These are phyloP conservation scores for Pythium aphanidermatum DNA, from an alignment of 352 stramenopile species.

Conservation along the genomic window DNA sequence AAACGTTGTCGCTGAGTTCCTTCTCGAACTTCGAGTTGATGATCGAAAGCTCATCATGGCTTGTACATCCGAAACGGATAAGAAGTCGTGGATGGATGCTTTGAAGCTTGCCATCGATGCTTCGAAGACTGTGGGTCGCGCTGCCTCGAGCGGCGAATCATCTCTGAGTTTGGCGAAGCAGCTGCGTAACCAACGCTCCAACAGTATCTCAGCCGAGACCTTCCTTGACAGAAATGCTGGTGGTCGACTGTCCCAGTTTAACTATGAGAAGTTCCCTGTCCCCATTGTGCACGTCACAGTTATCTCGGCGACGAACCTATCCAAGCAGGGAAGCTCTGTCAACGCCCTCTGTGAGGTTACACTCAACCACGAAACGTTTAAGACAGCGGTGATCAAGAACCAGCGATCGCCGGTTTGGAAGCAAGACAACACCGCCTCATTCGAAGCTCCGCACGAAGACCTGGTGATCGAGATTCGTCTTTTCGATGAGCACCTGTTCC, in stretches of 20 bases:
- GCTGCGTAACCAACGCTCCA: constrained; percentile 56
- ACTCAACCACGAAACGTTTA: constrained; percentile 74
- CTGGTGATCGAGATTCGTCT: constrained; percentile 82
- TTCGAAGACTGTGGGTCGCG: constrained; percentile 75
- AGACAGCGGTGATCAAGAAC: constrained; percentile 75
- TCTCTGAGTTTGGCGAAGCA: constrained; percentile 41
- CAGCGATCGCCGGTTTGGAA: constrained; percentile 84
- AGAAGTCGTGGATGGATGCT: constrained; percentile 84
- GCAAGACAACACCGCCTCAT: constrained; percentile 79
- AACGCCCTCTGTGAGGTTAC: constrained; percentile 82
- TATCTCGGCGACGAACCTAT: constrained; percentile 74
- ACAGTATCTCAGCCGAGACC: constrained; percentile 60
- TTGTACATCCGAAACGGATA: constrained; percentile 77
- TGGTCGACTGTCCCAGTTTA: constrained; percentile 79
- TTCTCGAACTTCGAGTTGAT: constrained; percentile 70
- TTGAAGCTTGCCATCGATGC: constrained; percentile 82
- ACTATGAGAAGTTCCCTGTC: constrained; percentile 78
- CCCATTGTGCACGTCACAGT: constrained; percentile 77
- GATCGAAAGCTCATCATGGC: constrained; percentile 80
- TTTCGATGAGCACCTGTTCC: constrained; percentile 81
- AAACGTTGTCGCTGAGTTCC: constrained; percentile 59
- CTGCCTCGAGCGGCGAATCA: constrained; percentile 46
- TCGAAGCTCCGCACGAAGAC: constrained; percentile 68
- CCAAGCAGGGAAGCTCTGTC: constrained; percentile 63
- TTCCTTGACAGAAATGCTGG: constrained; percentile 64